Base-by-base conservation (phyloP, 768 basidiomycete species). In the Kwoniella heveanensis region DNA sequence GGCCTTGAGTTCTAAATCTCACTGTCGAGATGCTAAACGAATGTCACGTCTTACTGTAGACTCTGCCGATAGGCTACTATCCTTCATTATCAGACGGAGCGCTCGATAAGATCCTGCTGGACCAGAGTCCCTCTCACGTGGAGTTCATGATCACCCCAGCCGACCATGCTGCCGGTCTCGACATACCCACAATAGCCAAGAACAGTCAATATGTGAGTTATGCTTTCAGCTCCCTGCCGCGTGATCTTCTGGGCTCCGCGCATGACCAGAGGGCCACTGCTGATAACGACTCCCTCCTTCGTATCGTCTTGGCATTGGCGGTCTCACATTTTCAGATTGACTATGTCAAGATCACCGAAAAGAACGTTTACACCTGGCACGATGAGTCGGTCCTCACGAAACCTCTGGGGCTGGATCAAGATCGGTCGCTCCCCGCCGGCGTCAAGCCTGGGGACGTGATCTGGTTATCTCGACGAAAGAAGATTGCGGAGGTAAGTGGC, bases 51-150 rank as follows among this genome's bases (percentile, higher is more conserved):
- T 15, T 25, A 6, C 13, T 13, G 1, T 53, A 79, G 75, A 78
- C 79, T 6, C 60, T 80, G 12, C 79, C 79, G 4, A 77, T 80
- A 60, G 72, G 76, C 0, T 80, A 80, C 65, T 80, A 78, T 60
- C 76, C 77, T 21, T 60, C 74, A 1, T 58, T 80, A 13, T 70
- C 77, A n/a, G 79, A 80, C 49, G 72, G 57, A 1, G 68, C 71
- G 25, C 69, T 80, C 30, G 79, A 80, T 61, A 66, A 66, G 55
- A 68, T 80, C 54, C 46, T 80, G 50, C 63, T 76, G 8, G 76
- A 78, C 47, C 69, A 78, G 51, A 72, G 68, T 22, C 72, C 70
- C 8, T 77, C 69, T 32, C 75, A 71, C 5, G 74, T 78, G 1
- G 79, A 80, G 54, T 80, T 69, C 73, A 74, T 80, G 72, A 65